Conservation (phyloP, 768 basidiomycete genomes). For the Paxillus involutus region DNA sequence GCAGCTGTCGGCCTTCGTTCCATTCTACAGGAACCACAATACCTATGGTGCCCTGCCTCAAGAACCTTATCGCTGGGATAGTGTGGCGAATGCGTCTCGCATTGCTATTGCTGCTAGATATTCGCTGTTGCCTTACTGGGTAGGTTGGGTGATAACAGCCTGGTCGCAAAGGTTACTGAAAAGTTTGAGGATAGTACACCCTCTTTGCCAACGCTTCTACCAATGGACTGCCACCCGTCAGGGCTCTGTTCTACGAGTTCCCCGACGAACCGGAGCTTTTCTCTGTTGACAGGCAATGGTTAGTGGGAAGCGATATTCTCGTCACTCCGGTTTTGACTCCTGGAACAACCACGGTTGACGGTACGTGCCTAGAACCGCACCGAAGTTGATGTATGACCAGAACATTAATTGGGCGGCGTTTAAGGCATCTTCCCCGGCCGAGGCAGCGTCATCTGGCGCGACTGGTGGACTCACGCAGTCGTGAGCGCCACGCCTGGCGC, state of each 20-base stretch:
- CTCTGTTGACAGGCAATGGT: slow-evolving; percentile 63
- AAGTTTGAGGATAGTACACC: slow-evolving; percentile 51
- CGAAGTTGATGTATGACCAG: background rate
- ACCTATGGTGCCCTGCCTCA: slow-evolving; percentile 64
- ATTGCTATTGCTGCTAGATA: slow-evolving; percentile 74
- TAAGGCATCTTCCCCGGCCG: slow-evolving; percentile 66
- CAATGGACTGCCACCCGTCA: slow-evolving; percentile 66
- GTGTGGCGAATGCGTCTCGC: slow-evolving; percentile 71
- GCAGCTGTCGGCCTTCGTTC: slow-evolving; percentile 80
- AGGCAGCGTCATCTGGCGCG: slow-evolving; percentile 60
- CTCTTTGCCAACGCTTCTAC: slow-evolving; percentile 69
- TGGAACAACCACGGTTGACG: slow-evolving; percentile 65
- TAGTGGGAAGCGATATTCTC: slow-evolving; percentile 68
- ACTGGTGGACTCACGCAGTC: slow-evolving; percentile 69
- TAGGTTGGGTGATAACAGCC: slow-evolving; percentile 28
- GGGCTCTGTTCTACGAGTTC: slow-evolving; percentile 79
- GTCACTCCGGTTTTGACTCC: slow-evolving; percentile 75
- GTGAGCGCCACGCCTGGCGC: slow-evolving; percentile 42
- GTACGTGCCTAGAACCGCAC: slow-evolving; percentile 31
- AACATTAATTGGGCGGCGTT: background rate
- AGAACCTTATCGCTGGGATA: slow-evolving; percentile 82
- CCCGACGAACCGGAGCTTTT: slow-evolving; percentile 67
- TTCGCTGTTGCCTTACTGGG: slow-evolving; percentile 77
- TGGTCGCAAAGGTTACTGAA: background rate
- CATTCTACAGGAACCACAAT: slow-evolving; percentile 84